Base-by-base conservation (phyloP, 2,329 filamentous ascomycete genomes). In the Chlorencoelia australis region DNA sequence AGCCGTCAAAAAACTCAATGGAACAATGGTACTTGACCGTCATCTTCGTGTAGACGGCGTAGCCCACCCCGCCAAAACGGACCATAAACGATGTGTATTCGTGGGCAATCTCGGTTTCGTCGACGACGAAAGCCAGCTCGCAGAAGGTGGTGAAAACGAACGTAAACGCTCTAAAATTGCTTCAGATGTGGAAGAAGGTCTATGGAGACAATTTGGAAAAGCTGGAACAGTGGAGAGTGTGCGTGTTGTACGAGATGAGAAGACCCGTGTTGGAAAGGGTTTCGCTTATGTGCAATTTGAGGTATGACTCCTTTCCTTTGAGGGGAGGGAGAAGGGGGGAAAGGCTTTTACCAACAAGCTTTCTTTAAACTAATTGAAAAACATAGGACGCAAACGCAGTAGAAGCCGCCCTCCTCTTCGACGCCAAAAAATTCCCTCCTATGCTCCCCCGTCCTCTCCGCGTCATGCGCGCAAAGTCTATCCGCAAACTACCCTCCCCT, bases 231-330 rank as follows among this genome's bases (percentile, higher is more conserved):
- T 98, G 9, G 89, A 98, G 62, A 94, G 80, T 54, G 93, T 98
- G 22, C 82, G 91, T 21, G 87, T 98, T 14, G 75, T 95, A 33
- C 78, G 91, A 37, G 91, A 98, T 55, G 69, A 83, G 44, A 81
- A 82, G 48, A 98, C 93, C 6, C 76, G 93, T 33, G 85, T 98
- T 19, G 87, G 91, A 53, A 98, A 98, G 59, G 91, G 91, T 4
- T 86, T 98, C 55, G 93, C 93, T 44, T 98, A 98, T 54, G 89
- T 98, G 11, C 91, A 98, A 56, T 98, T 98, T 62, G 75, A 80
- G 54, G 75, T 78, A 51, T 64, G 66, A 59, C 29, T 43, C 27
- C 11, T 18, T 7, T 13, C 33, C 20, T 16, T 37, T 35, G n/a
- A n/a, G n/a, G n/a, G n/a, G n/a, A n/a, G n/a, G n/a, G n/a, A n/a